phyloP scores from a whole-genome alignment of 805 yeast genomes.

The Metschnikowia cubensis region DNA sequence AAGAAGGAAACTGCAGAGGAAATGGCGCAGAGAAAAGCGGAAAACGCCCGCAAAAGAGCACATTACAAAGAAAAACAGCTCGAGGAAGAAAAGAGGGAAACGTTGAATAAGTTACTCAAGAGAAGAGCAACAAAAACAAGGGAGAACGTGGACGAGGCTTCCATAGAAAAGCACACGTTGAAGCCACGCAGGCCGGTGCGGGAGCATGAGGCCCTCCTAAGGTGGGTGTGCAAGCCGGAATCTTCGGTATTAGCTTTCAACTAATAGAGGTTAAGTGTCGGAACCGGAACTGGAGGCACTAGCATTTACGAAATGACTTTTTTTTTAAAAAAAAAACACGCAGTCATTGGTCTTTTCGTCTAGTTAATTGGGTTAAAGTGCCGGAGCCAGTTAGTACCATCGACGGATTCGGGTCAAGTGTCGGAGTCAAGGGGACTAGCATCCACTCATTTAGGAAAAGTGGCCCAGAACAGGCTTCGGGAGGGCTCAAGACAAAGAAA shows the following conservation, averaged over 20 bases:
- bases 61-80: slow-evolving; percentile 76
- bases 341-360: too few relatives aligned
- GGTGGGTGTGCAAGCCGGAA: slow-evolving; percentile 33
- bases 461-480: not conserved
- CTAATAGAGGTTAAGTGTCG: not conserved
- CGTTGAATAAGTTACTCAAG: slow-evolving; percentile 78
- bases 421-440: slow-evolving; percentile 13
- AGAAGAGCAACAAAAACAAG: slow-evolving; percentile 76
- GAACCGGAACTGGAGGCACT: too few relatives aligned
- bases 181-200: slow-evolving; percentile 42
- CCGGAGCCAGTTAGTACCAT: too few relatives aligned
- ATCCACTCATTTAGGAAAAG: not conserved
- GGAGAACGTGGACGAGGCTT: slow-evolving; percentile 32
- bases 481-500: not conserved
- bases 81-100: slow-evolving; percentile 91
- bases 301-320: too few relatives aligned
- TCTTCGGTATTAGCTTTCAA: slow-evolving; percentile 10
- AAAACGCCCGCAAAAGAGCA: slow-evolving; percentile 82
- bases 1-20: slow-evolving; percentile 78
- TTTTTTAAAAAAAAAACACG: too few relatives aligned
- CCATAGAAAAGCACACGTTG: slow-evolving; percentile 16
- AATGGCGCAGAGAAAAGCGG: slow-evolving; percentile 74
- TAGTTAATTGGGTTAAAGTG: too few relatives aligned
- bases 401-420: not conserved
- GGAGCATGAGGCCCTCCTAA: slow-evolving; percentile 43